phyloP scores from a whole-genome alignment of 768 basidiomycete genomes.

The Porphyrellus cyaneotinctus region DNA sequence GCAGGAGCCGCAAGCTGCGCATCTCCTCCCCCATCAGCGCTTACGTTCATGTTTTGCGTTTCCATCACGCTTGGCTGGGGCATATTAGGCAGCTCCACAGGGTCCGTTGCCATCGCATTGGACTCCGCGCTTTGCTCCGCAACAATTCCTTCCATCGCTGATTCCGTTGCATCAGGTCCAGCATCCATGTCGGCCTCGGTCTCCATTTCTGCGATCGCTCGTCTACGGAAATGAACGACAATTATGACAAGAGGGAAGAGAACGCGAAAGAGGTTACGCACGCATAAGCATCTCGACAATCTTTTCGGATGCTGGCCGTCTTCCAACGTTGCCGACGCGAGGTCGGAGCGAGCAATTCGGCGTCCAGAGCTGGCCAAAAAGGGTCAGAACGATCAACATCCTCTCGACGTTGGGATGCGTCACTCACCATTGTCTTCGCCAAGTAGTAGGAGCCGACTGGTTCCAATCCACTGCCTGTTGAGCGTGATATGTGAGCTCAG shows the following conservation, averaged over 20 bases:
- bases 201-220: constrained; percentile 48
- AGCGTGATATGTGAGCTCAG: background rate
- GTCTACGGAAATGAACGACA: constrained; percentile 23
- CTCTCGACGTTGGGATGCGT: background rate
- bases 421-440: constrained; percentile 66
- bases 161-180: constrained; percentile 1
- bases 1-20: constrained; percentile 2
- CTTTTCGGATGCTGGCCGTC: constrained; percentile 42
- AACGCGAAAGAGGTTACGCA: constrained; percentile 31
- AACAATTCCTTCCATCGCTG: constrained; percentile 8
- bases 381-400: background rate
- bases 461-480: constrained; percentile 58
- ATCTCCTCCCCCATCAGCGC: background rate
- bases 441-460: constrained; percentile 56
- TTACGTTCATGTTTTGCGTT: background rate
- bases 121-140: background rate
- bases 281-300: constrained; percentile 63
- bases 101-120: background rate
- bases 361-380: constrained; percentile 54
- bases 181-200: constrained; percentile 24
- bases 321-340: constrained; percentile 62
- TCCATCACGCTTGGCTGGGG: background rate
- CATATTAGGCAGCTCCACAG: background rate
- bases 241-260: background rate
- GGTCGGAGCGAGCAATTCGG: constrained; percentile 50